Base-by-base conservation (phyloP, 306 rosid species). In the Senna siamea region DNA sequence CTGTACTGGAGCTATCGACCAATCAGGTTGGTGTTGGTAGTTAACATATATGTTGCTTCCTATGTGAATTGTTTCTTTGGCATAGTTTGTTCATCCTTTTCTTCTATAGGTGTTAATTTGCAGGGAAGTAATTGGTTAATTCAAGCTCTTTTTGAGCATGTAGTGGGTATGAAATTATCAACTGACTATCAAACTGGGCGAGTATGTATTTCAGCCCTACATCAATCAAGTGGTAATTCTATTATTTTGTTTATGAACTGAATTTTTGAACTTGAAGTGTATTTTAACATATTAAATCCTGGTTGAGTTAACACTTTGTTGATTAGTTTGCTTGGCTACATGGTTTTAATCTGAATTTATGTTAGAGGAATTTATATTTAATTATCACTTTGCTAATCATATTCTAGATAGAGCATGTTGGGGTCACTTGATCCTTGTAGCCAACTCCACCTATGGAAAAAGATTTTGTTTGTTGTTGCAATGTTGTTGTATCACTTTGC, bases 221-320 rank as follows among this genome's bases (percentile, higher is more conserved):
- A 94, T 65, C 84, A 84, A 76, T 83, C 97, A 75, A 92, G 95
- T 34, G 99, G 99, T 94, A 93, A 86, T 70, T 79, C 69, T 38
- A 30, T 56, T 19, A 51, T 67, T 75, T 81, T 74, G 58, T 51
- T 23, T 30, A 69, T 5, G 17, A 44, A 53, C 10, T 7, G 34
- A 11, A 71, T 40, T 60, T 15, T 50, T 40, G 8, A 37, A 18
- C 9, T 35, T 11, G 35, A 1, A 59, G 58, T 18, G 30, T 53
- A 19, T 53, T 53, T 53, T 19, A 19, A 62, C 69, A 22, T 70
- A 57, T 69, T 41, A 18, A 23, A 65, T 20, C 46, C 54, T 10
- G 48, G 38, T 7, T 66, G 18, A 18, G 73, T 44, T 20, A 60
- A 32, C 17, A 51, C 1, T 61, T 43, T 46, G 32, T 23, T 5